phyloP scores from a whole-genome alignment of 2,329 filamentous ascomycete species.

The Stagonosporopsis rhizophila region DNA sequence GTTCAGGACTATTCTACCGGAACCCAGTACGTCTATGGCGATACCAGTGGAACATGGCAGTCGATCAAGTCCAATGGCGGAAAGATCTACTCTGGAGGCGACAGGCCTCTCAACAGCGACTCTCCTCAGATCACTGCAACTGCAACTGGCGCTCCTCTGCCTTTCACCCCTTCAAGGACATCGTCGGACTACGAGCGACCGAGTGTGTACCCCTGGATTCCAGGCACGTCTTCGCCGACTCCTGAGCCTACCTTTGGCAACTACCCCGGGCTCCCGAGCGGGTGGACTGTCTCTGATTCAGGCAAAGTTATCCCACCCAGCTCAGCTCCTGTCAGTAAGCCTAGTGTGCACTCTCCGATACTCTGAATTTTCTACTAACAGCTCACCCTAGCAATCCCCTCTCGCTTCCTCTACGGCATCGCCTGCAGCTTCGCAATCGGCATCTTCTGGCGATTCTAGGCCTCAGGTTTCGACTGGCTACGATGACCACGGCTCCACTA shows the following conservation, averaged over 20 bases:
- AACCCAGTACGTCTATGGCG: constrained; percentile 80
- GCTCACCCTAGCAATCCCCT: constrained; percentile 56
- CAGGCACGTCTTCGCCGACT: constrained; percentile 60
- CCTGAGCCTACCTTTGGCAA: constrained; percentile 54
- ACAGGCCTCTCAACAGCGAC: constrained; percentile 59
- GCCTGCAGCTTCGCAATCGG: constrained; percentile 50
- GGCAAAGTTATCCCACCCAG: constrained; percentile 80
- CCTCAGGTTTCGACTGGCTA: constrained; percentile 54
- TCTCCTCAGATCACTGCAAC: constrained; percentile 70
- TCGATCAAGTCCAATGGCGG: constrained; percentile 86
- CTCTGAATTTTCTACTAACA: constrained; percentile 23
- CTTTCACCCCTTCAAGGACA: constrained; percentile 69
- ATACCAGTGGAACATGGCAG: constrained; percentile 77
- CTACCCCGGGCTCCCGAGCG: constrained; percentile 71
- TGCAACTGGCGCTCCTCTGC: constrained; percentile 69
- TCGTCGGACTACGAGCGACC: constrained; percentile 54
- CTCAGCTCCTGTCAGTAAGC: constrained; percentile 72
- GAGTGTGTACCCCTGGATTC: constrained; percentile 67
- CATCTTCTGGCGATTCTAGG: constrained; percentile 39
- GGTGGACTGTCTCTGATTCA: constrained; percentile 79
- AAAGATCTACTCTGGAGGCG: constrained; percentile 68
- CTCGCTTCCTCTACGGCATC: constrained; percentile 61
- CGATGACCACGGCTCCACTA: constrained; percentile 59
- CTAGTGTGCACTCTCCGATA: constrained; percentile 27
- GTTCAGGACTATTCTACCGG: constrained; percentile 95